Evolutionary conservation across 225 moss, liverwort and hornwort genomes (phyloP).

Genomic region (Pleurozium schreberi): DNA sequence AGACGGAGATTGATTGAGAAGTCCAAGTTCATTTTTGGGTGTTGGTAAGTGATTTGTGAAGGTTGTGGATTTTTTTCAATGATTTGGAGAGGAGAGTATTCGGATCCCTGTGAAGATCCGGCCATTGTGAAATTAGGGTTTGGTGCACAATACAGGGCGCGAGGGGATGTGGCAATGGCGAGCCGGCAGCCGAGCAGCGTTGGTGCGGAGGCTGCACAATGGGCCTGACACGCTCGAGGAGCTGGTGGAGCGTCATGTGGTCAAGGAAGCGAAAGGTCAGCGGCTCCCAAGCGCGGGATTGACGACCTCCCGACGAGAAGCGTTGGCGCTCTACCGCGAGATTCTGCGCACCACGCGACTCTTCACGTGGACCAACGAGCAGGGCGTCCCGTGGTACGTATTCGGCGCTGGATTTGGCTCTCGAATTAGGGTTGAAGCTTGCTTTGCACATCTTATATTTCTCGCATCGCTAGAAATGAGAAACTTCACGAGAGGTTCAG

Average conservation of each 20-base stretch:
- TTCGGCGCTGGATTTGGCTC: not conserved
- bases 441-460: not conserved
- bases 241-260: slow-evolving; percentile 45
- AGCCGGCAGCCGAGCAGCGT: not conserved
- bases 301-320: slow-evolving; percentile 65
- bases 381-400: slow-evolving; percentile 51
- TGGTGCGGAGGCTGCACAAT: slow-evolving; percentile 23
- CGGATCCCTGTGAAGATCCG: not conserved
- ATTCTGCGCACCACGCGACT: slow-evolving; percentile 56
- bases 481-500: not conserved
- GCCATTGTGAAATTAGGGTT: not conserved
- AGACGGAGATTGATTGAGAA: not conserved
- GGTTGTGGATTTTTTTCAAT: not conserved
- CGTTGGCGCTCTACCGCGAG: slow-evolving; percentile 62
- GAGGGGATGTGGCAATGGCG: slow-evolving; percentile 34
- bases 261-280: not conserved
- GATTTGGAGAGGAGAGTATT: not conserved
- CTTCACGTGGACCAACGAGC: slow-evolving; percentile 71
- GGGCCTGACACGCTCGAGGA: slow-evolving; percentile 47
- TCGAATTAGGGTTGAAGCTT: not conserved
- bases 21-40: not conserved
- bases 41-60: not conserved
- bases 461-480: not conserved
- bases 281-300: slow-evolving; percentile 22
- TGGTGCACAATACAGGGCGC: not conserved